phyloP scores from a whole-genome alignment of 1,284 basidiomycete genomes.

The Sporisorium sorghi region DNA sequence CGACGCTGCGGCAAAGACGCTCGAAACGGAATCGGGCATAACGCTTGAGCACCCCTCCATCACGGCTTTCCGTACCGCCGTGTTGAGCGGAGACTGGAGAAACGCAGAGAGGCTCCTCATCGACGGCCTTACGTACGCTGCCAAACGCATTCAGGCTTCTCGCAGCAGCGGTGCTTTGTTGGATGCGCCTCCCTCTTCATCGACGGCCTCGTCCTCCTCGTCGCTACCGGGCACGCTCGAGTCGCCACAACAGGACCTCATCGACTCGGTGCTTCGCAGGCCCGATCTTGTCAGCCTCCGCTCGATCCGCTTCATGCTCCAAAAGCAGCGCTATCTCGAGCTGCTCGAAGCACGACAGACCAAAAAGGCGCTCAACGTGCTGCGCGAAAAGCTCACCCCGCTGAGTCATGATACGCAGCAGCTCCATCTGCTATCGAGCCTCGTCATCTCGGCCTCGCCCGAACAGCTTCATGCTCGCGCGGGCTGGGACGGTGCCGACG shows the following conservation, averaged over 20 bases:
- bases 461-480: constrained; percentile 85
- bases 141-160: constrained; percentile 38
- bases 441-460: constrained; percentile 69
- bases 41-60: constrained; percentile 83
- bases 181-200: constrained; percentile 22
- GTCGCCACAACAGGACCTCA: constrained; percentile 25
- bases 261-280: constrained; percentile 54
- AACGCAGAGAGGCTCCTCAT: constrained; percentile 81
- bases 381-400: constrained; percentile 87
- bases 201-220: constrained; percentile 23
- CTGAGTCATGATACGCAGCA: constrained; percentile 55
- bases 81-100: constrained; percentile 85
- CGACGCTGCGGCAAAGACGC: constrained; percentile 85
- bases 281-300: constrained; percentile 47
- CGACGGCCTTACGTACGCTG: constrained; percentile 66
- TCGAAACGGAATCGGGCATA: constrained; percentile 93
- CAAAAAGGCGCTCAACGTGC: constrained; percentile 83
- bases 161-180: constrained; percentile 9
- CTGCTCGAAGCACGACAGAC: constrained; percentile 85
- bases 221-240: constrained; percentile 14
- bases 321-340: constrained; percentile 95
- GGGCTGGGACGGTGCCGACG: constrained; percentile 87
- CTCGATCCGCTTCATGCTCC: constrained; percentile 85
- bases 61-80: constrained; percentile 81
- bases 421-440: constrained; percentile 60